A percentile compares a stretch with the other conserved stretches of the same genome.
phyloP scores from a whole-genome alignment of 768 basidiomycete species.

The Strobilomyces confusus region DNA sequence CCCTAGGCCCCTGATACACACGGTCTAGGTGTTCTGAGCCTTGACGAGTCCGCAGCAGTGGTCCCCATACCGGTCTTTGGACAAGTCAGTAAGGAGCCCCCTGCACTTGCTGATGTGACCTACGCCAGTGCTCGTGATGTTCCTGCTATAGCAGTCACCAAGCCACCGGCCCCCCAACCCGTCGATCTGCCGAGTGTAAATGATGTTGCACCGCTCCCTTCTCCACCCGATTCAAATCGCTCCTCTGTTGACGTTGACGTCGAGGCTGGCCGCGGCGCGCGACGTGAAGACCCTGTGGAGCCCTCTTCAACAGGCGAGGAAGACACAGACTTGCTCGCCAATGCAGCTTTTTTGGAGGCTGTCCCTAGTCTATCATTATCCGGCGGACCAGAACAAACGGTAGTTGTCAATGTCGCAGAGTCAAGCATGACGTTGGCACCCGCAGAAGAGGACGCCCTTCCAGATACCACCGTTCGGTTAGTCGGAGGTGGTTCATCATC shows the following conservation, averaged over 20 bases:
- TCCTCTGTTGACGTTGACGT: slow-evolving; percentile 35
- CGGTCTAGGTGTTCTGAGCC: slow-evolving; percentile 41
- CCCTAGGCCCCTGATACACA: slow-evolving; percentile 41
- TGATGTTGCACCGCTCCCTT: slow-evolving; percentile 48
- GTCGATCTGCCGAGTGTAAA: slow-evolving; percentile 63
- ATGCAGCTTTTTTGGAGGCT: slow-evolving; percentile 36
- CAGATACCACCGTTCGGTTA: slow-evolving; percentile 50
- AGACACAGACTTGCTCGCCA: slow-evolving; percentile 50
- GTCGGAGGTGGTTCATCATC: slow-evolving; percentile 52
- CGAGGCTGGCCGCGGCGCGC: slow-evolving; percentile 41
- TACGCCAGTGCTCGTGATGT: slow-evolving; percentile 26
- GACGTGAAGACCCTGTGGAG: slow-evolving; percentile 27
- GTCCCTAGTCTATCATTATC: slow-evolving; percentile 30
- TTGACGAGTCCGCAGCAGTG: slow-evolving; percentile 45
- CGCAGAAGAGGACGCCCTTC: slow-evolving; percentile 17
- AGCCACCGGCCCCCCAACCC: slow-evolving; percentile 67
- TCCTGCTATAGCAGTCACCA: slow-evolving; percentile 62
- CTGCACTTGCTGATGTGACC: slow-evolving; percentile 23
- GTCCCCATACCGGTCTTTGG: slow-evolving; percentile 61
- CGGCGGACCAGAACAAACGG: slow-evolving; percentile 5
- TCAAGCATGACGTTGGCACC: slow-evolving; percentile 4
- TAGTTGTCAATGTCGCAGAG: slow-evolving; percentile 6
- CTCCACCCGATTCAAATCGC: slow-evolving; percentile 41
- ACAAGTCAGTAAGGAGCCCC: slow-evolving; percentile 15
- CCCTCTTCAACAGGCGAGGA: slow-evolving; percentile 22